Base-by-base conservation (phyloP, 2,329 filamentous ascomycete species). In the Colletotrichum abscissum region DNA sequence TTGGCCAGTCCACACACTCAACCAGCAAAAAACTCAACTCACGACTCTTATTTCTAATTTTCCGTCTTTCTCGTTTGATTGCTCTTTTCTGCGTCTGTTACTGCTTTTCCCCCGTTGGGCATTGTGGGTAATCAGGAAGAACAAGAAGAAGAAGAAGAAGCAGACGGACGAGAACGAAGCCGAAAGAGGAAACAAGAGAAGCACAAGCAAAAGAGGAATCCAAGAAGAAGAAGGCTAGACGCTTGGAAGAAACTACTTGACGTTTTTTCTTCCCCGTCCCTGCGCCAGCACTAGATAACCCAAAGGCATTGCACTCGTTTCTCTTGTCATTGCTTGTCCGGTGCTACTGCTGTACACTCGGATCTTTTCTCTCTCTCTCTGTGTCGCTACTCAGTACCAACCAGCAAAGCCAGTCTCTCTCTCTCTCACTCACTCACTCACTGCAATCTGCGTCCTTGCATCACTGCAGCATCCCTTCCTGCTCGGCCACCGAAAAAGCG, bases 401-500 rank as follows among this genome's bases (percentile, higher is more conserved):
- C 38, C 30, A 33, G 30, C 30, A 33, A 42, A 42, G 19, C 38
- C 57, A 59, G 28, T 24, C n/a, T n/a, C 46, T 24, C 24, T 24
- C 24, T 22, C 22, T 26, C 42, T 19, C 19, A 11, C 16, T 49
- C 42, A 19, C 42, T 7, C 26, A 26, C 38, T 19, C 38, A 38
- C 42, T 46, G 42, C 42, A 46, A n/a, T 9, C 42, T 46, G 42
- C 42, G 42, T 46, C 42, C 42, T 49, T 35, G 33, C 33, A 35
- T 35, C 33, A 5, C 8, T 35, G 33, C 42, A 46, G n/a, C 33
- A 60, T 57, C 24, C 33, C 33, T 35, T 60, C 60, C 69, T 72
- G 69, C 69, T 73, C 70, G 70, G 70, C 70, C 70, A 65, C 70
- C 60, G 70, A 70, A 65, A 65, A 65, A 73, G 67, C 56, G 67